A percentile compares a stretch with the other conserved stretches of the same genome.
Conservation (phyloP, 2,329 filamentous ascomycete species). For the Pseudocercospora musae region DNA sequence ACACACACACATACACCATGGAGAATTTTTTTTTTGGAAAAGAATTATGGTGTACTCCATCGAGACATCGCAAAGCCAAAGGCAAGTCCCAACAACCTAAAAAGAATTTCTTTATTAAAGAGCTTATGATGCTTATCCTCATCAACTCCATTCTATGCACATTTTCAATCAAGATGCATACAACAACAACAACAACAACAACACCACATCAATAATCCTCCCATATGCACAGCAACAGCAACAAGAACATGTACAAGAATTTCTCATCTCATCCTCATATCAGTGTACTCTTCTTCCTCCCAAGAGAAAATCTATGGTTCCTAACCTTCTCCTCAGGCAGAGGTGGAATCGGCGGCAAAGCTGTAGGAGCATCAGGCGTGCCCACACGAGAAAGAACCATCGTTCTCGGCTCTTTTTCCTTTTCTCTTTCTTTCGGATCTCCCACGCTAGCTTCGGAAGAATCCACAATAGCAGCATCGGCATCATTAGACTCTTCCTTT, state of each 20-base stretch:
- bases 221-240: background rate
- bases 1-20: too few species aligned
- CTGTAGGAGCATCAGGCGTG: constrained; percentile 10
- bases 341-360: constrained; percentile 1
- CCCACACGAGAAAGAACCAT: background rate
- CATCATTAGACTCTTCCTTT: background rate
- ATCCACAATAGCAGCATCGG: background rate
- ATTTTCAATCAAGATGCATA: background rate
- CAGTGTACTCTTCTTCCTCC: constrained; percentile 63
- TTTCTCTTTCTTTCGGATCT: background rate
- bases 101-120: too few species aligned
- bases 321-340: constrained; percentile 35
- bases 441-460: background rate
- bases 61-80: too few species aligned
- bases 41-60: too few species aligned
- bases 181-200: too few species aligned
- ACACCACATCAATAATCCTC: background rate
- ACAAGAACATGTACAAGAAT: background rate
- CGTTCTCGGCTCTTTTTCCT: background rate
- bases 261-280: background rate
- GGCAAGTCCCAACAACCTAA: too few species aligned
- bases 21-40: too few species aligned
- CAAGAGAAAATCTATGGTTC: constrained; percentile 63
- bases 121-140: too few species aligned
- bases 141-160: background rate